Evolutionary conservation across 352 stramenopile genomes (phyloP).

Genomic region (Thraustotheca clavata): DNA sequence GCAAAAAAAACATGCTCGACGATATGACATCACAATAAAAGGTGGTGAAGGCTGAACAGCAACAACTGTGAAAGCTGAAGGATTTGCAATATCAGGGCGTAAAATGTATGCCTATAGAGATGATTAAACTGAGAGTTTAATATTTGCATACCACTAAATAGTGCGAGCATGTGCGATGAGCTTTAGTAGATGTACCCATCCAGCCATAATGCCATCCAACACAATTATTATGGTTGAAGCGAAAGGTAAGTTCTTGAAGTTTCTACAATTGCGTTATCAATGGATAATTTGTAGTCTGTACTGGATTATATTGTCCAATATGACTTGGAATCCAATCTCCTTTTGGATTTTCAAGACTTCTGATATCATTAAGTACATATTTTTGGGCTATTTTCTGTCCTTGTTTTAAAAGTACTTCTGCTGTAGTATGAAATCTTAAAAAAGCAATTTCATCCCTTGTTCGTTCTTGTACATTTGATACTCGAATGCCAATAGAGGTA

Average conservation of each 20-base stretch:
- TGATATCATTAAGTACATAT: neutral
- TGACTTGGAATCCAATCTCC: conserved; percentile 10
- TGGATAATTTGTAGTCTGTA: neutral
- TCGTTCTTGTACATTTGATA: neutral
- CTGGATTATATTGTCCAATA: neutral
- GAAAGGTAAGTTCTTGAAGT: conserved; percentile 1
- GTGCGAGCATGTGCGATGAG: conserved; percentile 13
- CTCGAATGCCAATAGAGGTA: conserved; percentile 7
- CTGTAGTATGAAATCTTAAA: neutral
- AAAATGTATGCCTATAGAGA: conserved; percentile 13
- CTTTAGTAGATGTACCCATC: conserved; percentile 22
- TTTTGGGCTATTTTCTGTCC: neutral
- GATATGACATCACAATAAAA: conserved; percentile 21
- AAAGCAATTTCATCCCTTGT: neutral
- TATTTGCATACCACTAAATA: conserved; percentile 3
- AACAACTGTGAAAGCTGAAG: neutral
- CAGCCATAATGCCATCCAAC: conserved; percentile 21
- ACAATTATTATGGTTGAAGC: conserved; percentile 17
- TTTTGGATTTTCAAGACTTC: neutral
- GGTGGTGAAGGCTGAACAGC: conserved; percentile 8
- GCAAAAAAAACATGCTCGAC: conserved; percentile 16
- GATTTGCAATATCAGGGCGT: neutral
- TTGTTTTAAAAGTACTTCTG: neutral
- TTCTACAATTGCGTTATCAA: neutral
- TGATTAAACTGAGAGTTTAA: neutral